A percentile compares a stretch with the other conserved stretches of the same genome.
Evolutionary conservation across 352 stramenopile genomes (phyloP).

Genomic region (Saprolegnia parasitica): DNA sequence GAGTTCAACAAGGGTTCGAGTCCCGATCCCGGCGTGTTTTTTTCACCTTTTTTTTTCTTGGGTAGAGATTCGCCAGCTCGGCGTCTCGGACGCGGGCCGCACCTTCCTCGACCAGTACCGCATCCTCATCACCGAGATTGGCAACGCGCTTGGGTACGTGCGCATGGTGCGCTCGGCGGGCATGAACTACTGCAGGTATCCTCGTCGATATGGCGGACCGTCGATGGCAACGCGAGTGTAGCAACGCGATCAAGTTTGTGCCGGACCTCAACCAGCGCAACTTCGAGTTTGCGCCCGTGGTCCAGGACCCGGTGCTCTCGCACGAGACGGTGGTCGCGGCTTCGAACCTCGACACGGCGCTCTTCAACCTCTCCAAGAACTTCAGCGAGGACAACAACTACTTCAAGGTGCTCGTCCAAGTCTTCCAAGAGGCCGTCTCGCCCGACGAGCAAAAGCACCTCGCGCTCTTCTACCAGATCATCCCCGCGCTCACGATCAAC

Average conservation of each 20-base stretch:
- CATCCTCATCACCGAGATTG: conserved; percentile 89
- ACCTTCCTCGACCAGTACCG: conserved; percentile 90
- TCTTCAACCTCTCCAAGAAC: conserved; percentile 83
- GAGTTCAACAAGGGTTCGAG: conserved; percentile 85
- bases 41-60: not conserved
- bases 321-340: conserved; percentile 77
- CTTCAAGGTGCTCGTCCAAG: conserved; percentile 86
- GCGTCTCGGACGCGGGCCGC: conserved; percentile 77
- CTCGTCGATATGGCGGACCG: too few relatives aligned
- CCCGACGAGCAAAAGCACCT: conserved; percentile 87
- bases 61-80: conserved; percentile 75
- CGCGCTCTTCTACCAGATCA: conserved; percentile 89
- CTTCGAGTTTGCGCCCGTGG: conserved; percentile 53
- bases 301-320: conserved; percentile 41
- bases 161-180: conserved; percentile 90
- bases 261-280: conserved; percentile 85
- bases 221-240: too few relatives aligned
- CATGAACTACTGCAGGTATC: conserved; percentile 80
- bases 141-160: conserved; percentile 91
- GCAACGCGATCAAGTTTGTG: conserved; percentile 90
- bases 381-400: conserved; percentile 92
- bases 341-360: conserved; percentile 82
- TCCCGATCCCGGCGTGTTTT: conserved; percentile 14
- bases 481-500: conserved; percentile 85
- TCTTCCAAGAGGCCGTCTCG: conserved; percentile 86